Evolutionary conservation across 805 yeast species (phyloP).

Genomic region (Hanseniaspora thailandica): DNA sequence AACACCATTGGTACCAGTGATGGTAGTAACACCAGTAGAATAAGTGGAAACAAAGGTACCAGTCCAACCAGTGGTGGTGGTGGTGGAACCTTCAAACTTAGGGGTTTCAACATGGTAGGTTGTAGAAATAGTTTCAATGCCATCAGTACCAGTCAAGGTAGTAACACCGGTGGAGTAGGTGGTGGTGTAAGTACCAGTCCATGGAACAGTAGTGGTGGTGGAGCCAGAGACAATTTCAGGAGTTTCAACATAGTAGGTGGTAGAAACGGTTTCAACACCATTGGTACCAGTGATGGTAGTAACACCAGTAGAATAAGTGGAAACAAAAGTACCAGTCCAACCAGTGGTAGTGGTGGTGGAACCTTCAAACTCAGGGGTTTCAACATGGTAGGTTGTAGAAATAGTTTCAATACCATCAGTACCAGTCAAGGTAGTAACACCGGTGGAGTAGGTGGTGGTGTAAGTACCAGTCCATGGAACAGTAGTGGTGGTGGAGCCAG

Average conservation of each 20-base stretch:
- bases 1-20: too few species aligned
- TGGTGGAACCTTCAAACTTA: too few species aligned
- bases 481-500: not conserved
- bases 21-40: too few species aligned
- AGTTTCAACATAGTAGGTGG: not conserved
- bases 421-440: slow-evolving; percentile 14
- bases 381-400: not conserved
- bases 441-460: slow-evolving; percentile 14
- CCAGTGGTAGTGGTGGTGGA: not conserved
- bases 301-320: slow-evolving; percentile 14
- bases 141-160: slow-evolving; percentile 13
- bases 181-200: not conserved
- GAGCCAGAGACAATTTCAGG: not conserved
- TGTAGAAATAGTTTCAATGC: not conserved
- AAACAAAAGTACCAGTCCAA: not conserved
- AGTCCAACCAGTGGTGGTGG: too few species aligned
- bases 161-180: slow-evolving; percentile 14
- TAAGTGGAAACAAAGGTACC: too few species aligned
- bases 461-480: not conserved
- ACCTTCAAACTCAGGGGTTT: not conserved
- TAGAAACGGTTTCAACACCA: slow-evolving; percentile 11
- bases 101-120: slow-evolving; percentile 3
- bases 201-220: not conserved
- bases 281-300: slow-evolving; percentile 16
- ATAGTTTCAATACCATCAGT: not conserved